Evolutionary conservation across 108 stramenopile genomes (phyloP).

Genomic region (Parietichytrium sp.): DNA sequence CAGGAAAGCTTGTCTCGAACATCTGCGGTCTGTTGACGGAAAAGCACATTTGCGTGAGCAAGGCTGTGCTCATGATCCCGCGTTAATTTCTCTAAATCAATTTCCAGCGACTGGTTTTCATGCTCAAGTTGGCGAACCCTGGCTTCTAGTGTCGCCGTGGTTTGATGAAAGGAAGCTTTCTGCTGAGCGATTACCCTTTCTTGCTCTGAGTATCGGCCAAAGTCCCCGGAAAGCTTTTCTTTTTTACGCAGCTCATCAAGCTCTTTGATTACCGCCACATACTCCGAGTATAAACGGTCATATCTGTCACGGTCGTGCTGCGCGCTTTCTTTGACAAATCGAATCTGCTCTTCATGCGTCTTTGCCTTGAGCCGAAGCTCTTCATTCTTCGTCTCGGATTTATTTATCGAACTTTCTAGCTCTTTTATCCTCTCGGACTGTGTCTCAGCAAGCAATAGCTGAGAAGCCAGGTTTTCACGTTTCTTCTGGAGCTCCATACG

Average conservation of each 20-base stretch:
- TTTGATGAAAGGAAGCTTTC: background rate
- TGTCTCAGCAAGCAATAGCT: background rate
- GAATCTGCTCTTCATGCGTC: background rate
- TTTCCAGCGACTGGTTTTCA: background rate
- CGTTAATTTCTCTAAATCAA: background rate
- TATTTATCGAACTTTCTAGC: no score
- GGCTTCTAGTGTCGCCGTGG: background rate
- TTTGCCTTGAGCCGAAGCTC: background rate
- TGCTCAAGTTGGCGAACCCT: background rate
- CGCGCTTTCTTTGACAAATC: conserved; percentile 2
- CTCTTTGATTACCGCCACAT: background rate
- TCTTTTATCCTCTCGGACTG: background rate
- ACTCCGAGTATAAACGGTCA: background rate
- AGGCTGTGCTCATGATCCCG: background rate
- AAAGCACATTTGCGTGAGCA: background rate
- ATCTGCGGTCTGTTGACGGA: background rate
- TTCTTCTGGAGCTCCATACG: background rate
- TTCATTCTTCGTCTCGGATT: no score
- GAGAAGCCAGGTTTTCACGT: background rate
- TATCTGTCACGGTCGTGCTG: background rate
- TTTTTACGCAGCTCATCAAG: background rate
- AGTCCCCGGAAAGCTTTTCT: background rate
- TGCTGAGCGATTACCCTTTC: background rate
- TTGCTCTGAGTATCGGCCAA: background rate
- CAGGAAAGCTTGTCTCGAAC: background rate